phyloP scores from a whole-genome alignment of 768 basidiomycete species.

The Xerocomellus intermedius region DNA sequence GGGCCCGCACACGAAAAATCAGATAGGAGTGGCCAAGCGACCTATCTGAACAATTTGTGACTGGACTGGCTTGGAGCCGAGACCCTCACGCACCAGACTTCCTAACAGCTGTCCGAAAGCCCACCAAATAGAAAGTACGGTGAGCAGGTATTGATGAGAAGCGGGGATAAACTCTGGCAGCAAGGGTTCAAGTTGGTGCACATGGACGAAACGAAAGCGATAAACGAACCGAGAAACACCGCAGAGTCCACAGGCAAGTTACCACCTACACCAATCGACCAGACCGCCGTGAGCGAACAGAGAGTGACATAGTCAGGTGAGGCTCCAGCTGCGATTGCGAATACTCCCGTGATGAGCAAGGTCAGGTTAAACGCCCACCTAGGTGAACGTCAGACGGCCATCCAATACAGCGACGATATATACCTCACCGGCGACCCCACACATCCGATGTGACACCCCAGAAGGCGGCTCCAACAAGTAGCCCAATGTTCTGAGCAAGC shows the following conservation, averaged over 20 bases:
- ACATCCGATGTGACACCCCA: slow-evolving; percentile 70
- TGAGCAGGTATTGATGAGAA: slow-evolving; percentile 73
- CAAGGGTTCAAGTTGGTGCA: background rate
- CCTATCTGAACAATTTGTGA: slow-evolving; percentile 30
- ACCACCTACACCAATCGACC: slow-evolving; percentile 71
- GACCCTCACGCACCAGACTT: slow-evolving; percentile 36
- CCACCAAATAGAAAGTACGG: slow-evolving; percentile 79
- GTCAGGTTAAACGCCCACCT: slow-evolving; percentile 73
- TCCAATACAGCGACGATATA: background rate
- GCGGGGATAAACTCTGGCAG: slow-evolving; percentile 62
- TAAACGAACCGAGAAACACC: slow-evolving; percentile 63
- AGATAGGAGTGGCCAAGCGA: slow-evolving; percentile 74
- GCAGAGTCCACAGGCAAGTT: slow-evolving; percentile 76
- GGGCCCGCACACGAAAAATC: slow-evolving; percentile 58
- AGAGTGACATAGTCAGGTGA: slow-evolving; percentile 52
- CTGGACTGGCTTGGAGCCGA: background rate
- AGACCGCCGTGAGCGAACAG: slow-evolving; percentile 51
- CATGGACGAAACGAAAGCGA: background rate
- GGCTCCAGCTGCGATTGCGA: slow-evolving; percentile 62
- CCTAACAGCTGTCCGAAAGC: slow-evolving; percentile 70
- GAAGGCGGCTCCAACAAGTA: slow-evolving; percentile 65
- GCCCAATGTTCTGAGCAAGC: slow-evolving; percentile 68
- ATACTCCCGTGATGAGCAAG: slow-evolving; percentile 62
- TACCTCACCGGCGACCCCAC: slow-evolving; percentile 61
- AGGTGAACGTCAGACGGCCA: slow-evolving; percentile 7